These are phyloP conservation scores for Salvia sclarea DNA, from an alignment of 305 asterid species.

Conservation along the genomic window DNA sequence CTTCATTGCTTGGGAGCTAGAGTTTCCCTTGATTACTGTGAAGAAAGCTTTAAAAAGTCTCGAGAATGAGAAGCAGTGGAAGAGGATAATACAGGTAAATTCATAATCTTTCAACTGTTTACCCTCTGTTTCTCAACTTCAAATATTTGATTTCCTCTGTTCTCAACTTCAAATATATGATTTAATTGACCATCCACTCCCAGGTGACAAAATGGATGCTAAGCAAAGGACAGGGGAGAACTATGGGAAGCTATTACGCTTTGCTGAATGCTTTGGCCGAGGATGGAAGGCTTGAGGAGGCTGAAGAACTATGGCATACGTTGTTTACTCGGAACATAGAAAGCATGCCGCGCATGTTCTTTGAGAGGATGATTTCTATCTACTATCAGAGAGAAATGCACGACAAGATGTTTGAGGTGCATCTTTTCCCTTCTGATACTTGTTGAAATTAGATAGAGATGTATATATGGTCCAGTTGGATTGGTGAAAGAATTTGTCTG, in stretches of 20 bases:
- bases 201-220: conserved; percentile 96
- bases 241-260: conserved; percentile 52
- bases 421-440: conserved; percentile 22
- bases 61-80: conserved; percentile 85
- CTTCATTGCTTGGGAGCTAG: conserved; percentile 92
- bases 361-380: conserved; percentile 76
- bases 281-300: conserved; percentile 33
- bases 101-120: not conserved
- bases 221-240: conserved; percentile 96
- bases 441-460: not conserved
- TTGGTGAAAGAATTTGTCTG: not conserved
- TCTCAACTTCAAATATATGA: conserved; percentile 22
- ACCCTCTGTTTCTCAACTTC: conserved; percentile 24
- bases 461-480: not conserved
- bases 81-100: conserved; percentile 81
- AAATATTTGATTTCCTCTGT: conserved; percentile 19
- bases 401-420: conserved; percentile 89
- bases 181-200: conserved; percentile 5
- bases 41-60: conserved; percentile 87
- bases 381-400: conserved; percentile 72
- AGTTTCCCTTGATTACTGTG: conserved; percentile 83
- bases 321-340: conserved; percentile 76
- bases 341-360: conserved; percentile 88
- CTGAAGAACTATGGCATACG: conserved; percentile 79
- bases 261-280: conserved; percentile 33